Conservation (phyloP, 495 filamentous ascomycete species). For the Filosporella fistucella region DNA sequence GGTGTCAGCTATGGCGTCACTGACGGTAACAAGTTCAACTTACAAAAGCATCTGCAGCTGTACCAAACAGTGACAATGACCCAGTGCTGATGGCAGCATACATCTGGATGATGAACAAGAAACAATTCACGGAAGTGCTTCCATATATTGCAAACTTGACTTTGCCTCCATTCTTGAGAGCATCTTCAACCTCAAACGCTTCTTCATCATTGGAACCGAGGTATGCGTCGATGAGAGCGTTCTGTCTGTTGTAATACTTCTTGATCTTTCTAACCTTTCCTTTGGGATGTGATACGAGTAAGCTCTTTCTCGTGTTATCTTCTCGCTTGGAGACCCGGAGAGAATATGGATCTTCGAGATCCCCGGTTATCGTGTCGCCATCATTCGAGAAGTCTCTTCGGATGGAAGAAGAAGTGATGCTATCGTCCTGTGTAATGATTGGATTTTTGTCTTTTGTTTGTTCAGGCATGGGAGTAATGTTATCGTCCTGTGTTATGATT, state of each 20-base stretch:
- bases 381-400: slow-evolving; percentile 1
- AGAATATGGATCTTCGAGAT: slow-evolving; percentile 13
- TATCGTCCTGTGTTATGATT: neutral
- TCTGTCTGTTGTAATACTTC: slow-evolving; percentile 51
- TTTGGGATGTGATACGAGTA: slow-evolving; percentile 39
- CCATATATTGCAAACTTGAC: slow-evolving; percentile 53
- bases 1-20: neutral
- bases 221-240: slow-evolving; percentile 51
- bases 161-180: slow-evolving; percentile 41
- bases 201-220: slow-evolving; percentile 49
- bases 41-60: slow-evolving; percentile 52
- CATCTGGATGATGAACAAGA: slow-evolving; percentile 51
- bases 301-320: slow-evolving; percentile 31
- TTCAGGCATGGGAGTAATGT: neutral
- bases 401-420: neutral
- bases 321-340: slow-evolving; percentile 6
- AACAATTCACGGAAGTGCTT: slow-evolving; percentile 49
- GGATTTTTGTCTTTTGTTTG: too few relatives aligned
- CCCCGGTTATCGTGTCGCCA: slow-evolving; percentile 1
- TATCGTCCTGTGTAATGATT: too few relatives aligned
- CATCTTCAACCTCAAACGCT: slow-evolving; percentile 40
- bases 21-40: slow-evolving; percentile 17
- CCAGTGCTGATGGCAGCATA: slow-evolving; percentile 54
- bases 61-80: slow-evolving; percentile 50
- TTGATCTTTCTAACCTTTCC: slow-evolving; percentile 39